phyloP scores from a whole-genome alignment of 1,284 basidiomycete genomes.

The Ceratobasidium theobromae region DNA sequence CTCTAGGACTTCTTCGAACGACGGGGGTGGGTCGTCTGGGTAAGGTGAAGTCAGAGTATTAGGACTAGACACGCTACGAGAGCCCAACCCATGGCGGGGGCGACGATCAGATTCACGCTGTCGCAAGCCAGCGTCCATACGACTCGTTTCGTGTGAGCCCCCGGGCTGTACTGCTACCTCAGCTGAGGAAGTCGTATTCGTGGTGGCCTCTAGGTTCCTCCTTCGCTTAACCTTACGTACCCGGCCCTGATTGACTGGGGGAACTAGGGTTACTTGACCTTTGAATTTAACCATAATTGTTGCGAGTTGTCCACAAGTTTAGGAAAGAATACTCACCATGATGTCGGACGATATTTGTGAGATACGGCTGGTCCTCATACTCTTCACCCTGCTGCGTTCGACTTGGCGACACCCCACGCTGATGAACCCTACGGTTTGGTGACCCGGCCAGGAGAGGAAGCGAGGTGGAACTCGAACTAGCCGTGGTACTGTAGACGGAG shows the following conservation, averaged over 20 bases:
- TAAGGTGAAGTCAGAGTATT: not conserved
- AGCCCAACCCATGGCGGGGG: conserved; percentile 6
- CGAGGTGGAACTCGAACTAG: not conserved
- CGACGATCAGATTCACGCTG: conserved; percentile 4
- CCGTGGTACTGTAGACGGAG: conserved; percentile 11
- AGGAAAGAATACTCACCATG: conserved; percentile 9
- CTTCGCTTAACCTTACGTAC: conserved; percentile 14
- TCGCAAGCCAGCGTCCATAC: not conserved
- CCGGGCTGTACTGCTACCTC: not conserved
- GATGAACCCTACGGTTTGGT: conserved; percentile 7
- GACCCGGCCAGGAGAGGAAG: conserved; percentile 9
- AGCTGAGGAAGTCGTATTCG: not conserved
- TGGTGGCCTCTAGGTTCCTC: conserved; percentile 9
- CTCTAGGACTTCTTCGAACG: conserved; percentile 27
- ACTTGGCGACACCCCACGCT: conserved; percentile 24
- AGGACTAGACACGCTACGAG: conserved; percentile 16
- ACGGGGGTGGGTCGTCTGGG: conserved; percentile 26
- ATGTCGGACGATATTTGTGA: conserved; percentile 23
- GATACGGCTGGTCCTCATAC: conserved; percentile 28
- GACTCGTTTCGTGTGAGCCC: not conserved
- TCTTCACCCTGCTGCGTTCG: conserved; percentile 25
- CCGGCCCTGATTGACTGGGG: conserved; percentile 30
- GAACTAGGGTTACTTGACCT: conserved; percentile 29
- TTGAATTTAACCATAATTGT: not conserved
- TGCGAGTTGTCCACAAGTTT: not conserved